Evolutionary conservation across 371 early-diverging fungal genomes (phyloP).

Genomic region (Mortierella sp.): DNA sequence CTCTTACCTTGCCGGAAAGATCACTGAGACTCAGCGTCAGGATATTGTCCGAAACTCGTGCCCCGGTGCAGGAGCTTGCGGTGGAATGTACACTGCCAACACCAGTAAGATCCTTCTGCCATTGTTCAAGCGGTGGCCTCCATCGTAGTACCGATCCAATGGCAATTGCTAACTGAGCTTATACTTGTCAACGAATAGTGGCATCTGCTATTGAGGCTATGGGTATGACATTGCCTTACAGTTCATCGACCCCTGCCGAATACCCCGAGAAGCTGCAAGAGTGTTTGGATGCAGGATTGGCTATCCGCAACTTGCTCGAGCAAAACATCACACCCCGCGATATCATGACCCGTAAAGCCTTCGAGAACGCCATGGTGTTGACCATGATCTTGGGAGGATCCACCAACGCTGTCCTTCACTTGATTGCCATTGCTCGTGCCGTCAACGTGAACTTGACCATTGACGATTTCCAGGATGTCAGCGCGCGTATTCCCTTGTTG

Average conservation of each 20-base stretch:
- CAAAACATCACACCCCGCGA: slow-evolving; percentile 91
- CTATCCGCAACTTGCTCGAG: slow-evolving; percentile 88
- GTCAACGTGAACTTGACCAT: slow-evolving; percentile 82
- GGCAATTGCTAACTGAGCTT: no score
- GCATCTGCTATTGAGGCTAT: slow-evolving; percentile 95
- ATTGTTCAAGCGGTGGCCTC: no score
- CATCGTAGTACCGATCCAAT: neutral
- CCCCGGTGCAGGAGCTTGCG: slow-evolving; percentile 97
- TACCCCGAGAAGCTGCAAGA: slow-evolving; percentile 88
- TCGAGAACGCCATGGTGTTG: slow-evolving; percentile 94
- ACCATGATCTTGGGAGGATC: slow-evolving; percentile 96
- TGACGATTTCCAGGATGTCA: slow-evolving; percentile 93
- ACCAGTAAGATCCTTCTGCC: slow-evolving; percentile 81
- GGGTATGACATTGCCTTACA: slow-evolving; percentile 96
- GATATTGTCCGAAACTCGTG: slow-evolving; percentile 92
- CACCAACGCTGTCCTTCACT: slow-evolving; percentile 96
- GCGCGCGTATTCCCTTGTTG: slow-evolving; percentile 91
- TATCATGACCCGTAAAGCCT: slow-evolving; percentile 92
- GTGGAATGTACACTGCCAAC: slow-evolving; percentile 99
- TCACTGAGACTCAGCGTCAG: slow-evolving; percentile 84
- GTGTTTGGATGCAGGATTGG: slow-evolving; percentile 84
- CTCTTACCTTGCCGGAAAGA: slow-evolving; percentile 87
- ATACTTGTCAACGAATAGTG: slow-evolving; percentile 74
- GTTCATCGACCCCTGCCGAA: slow-evolving; percentile 91
- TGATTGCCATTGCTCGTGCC: slow-evolving; percentile 93